phyloP scores from a whole-genome alignment of 2,329 filamentous ascomycete genomes.

The Epichloe uncinata region DNA sequence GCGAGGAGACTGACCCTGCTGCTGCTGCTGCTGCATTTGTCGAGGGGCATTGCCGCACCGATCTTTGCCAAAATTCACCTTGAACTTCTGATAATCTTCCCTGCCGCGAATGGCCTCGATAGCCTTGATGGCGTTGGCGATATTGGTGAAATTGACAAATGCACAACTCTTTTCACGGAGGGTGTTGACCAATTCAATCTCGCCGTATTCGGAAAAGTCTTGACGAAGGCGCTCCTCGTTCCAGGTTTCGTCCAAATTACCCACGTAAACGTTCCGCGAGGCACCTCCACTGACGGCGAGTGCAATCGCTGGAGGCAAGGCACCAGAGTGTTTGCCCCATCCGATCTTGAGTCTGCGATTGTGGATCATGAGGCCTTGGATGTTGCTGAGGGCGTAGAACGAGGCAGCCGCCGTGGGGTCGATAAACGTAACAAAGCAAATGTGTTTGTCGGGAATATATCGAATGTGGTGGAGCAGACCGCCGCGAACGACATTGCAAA shows the following conservation, averaged over 20 bases:
- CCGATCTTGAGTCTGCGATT: conserved; percentile 96
- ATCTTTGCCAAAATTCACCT: conserved; percentile 99
- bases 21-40: conserved; percentile 44
- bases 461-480: conserved; percentile 94
- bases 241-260: conserved; percentile 95
- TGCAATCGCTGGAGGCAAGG: conserved; percentile 87
- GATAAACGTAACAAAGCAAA: conserved; percentile 99
- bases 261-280: conserved; percentile 96
- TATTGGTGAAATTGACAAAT: conserved; percentile 99
- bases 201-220: conserved; percentile 93
- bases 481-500: conserved; percentile 95
- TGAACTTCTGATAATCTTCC: conserved; percentile 96
- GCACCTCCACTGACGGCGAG: conserved; percentile 92
- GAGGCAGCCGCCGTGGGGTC: conserved; percentile 95
- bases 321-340: conserved; percentile 98
- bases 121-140: conserved; percentile 98
- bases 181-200: conserved; percentile 95
- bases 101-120: conserved; percentile 91
- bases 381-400: conserved; percentile 93
- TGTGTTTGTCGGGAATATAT: conserved; percentile 99
- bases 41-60: conserved; percentile 92
- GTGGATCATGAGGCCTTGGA: conserved; percentile 98
- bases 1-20: conserved; percentile 51
- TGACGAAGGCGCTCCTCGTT: conserved; percentile 89
- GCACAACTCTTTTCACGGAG: conserved; percentile 97